Evolutionary conservation across 345 rosid genomes (phyloP).

Genomic region (Clarkia xantiana): DNA sequence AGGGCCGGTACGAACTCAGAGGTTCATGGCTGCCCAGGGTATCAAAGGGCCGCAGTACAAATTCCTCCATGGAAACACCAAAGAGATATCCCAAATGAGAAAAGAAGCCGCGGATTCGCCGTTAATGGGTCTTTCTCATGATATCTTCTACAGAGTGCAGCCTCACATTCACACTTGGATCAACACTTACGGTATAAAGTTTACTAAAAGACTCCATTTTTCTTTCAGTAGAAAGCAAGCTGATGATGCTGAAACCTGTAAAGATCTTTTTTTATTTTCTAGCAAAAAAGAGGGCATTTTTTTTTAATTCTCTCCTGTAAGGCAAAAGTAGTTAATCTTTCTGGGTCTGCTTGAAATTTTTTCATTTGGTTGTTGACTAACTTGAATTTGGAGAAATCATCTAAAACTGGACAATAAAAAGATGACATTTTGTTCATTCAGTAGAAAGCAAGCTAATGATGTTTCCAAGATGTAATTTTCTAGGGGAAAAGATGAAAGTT

Average conservation of each 20-base stretch:
- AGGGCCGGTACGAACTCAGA: constrained; percentile 6
- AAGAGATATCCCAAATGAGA: constrained; percentile 6
- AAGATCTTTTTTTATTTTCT: no score
- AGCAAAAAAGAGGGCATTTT: not conserved
- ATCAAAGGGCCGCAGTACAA: constrained; percentile 9
- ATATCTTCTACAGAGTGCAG: constrained; percentile 5
- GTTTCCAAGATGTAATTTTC: no score
- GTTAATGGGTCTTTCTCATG: constrained; percentile 4
- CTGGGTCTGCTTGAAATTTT: no score
- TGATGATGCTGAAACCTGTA: no score
- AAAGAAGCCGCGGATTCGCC: constrained; percentile 4
- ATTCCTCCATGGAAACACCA: constrained; percentile 11
- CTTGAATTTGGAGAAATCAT: constrained; percentile 2
- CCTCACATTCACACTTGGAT: constrained; percentile 9
- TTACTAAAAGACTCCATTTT: not conserved
- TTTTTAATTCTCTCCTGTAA: not conserved
- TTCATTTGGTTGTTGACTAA: no score
- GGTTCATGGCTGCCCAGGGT: constrained; percentile 10
- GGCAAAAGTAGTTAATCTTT: no score
- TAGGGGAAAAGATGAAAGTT: not conserved
- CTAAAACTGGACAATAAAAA: not conserved
- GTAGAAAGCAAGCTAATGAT: no score
- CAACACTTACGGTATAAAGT: constrained; percentile 3
- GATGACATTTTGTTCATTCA: no score
- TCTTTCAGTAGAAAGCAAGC: not conserved